phyloP scores from a whole-genome alignment of 2,329 filamentous ascomycete species.

The Sclerotinia spermophila region DNA sequence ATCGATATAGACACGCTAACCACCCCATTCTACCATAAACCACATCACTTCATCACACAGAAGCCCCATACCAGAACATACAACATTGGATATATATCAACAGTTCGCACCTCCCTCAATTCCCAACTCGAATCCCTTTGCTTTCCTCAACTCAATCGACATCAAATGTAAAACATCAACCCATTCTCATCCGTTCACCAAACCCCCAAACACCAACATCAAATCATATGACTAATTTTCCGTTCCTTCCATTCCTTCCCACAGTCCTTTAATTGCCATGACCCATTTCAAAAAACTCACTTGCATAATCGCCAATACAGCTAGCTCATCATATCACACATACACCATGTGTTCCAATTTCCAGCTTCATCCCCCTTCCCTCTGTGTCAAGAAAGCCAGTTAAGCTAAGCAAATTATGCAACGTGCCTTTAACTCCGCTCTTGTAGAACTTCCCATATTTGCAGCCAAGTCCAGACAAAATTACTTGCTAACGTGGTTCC shows the following conservation, averaged over 20 bases:
- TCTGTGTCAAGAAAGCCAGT: background rate
- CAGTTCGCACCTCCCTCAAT: background rate
- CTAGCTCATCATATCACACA: background rate
- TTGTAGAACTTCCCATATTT: background rate
- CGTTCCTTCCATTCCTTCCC: background rate
- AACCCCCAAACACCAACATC: slow-evolving; percentile 6
- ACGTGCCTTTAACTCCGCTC: background rate
- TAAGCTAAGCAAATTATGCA: background rate
- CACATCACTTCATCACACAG: background rate
- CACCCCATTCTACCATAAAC: background rate
- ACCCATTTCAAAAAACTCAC: slow-evolving; percentile 3
- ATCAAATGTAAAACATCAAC: background rate
- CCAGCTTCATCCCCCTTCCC: background rate
- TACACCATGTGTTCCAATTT: background rate
- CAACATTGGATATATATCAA: slow-evolving; percentile 4
- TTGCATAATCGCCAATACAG: background rate
- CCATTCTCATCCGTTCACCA: background rate
- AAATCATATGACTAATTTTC: slow-evolving; percentile 4
- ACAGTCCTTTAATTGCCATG: background rate
- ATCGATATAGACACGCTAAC: background rate
- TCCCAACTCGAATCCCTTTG: background rate
- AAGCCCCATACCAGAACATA: background rate
- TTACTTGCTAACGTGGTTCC: background rate
- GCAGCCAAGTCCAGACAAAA: too few species aligned
- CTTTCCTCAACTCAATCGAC: background rate